Conservation (phyloP, 2,329 filamentous ascomycete genomes). For the Cadophora malorum region DNA sequence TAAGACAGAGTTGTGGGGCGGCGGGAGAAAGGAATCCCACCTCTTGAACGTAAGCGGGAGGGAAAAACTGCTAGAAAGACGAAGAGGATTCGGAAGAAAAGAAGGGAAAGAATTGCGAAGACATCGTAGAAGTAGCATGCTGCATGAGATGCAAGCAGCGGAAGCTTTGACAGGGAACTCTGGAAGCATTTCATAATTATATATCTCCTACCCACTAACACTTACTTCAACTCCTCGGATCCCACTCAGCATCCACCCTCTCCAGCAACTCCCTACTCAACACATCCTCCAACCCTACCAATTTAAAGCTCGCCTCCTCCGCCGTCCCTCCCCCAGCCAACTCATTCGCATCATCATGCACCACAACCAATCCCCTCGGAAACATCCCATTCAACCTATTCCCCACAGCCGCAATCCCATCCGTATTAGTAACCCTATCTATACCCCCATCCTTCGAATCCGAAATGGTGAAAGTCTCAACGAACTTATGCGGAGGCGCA, state of each 20-base stretch:
- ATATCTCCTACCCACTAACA: no score
- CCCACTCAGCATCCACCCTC: constrained; percentile 7
- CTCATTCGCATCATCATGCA: constrained; percentile 23
- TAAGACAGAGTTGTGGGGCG: no score
- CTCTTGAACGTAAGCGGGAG: no score
- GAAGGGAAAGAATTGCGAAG: no score
- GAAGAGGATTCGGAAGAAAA: no score
- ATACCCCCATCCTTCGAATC: constrained; percentile 1
- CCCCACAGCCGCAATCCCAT: constrained; percentile 18
- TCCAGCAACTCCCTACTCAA: neutral
- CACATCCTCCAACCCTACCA: constrained; percentile 5
- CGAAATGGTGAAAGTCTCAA: constrained; percentile 9
- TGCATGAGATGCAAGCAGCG: no score
- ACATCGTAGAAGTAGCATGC: no score
- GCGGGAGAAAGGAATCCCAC: no score
- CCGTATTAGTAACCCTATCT: constrained; percentile 13
- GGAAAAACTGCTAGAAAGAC: no score
- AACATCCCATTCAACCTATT: constrained; percentile 13
- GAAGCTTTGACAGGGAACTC: no score
- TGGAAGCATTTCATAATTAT: no score
- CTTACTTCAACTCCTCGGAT: constrained; percentile 4
- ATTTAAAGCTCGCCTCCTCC: constrained; percentile 12
- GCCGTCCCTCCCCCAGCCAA: constrained; percentile 10
- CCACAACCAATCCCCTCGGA: neutral
- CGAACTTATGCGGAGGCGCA: constrained; percentile 12